Conservation (phyloP, 257 asterid genomes). For the Penstemon eatonii region DNA sequence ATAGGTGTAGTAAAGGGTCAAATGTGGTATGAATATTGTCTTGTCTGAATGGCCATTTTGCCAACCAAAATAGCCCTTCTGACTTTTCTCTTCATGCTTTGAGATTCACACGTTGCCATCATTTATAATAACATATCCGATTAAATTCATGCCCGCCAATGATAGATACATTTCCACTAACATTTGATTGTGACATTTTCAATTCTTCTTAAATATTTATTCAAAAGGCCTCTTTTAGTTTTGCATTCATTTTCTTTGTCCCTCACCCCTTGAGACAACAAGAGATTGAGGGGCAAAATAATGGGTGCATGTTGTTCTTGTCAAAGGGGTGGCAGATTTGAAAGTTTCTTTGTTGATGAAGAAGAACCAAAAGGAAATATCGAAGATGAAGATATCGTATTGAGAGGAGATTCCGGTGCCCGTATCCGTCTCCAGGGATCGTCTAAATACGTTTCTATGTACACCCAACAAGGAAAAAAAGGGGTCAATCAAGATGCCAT, state of each 20-base stretch:
- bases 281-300: conserved; percentile 29
- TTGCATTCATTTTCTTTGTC: conserved; percentile 33
- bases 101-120: conserved; percentile 14
- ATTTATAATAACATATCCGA: conserved; percentile 19
- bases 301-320: conserved; percentile 95
- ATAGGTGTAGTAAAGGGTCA: conserved; percentile 4
- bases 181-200: conserved; percentile 23
- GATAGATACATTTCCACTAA: background rate
- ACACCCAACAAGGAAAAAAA: conserved; percentile 66
- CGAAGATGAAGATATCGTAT: conserved; percentile 37
- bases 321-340: conserved; percentile 54
- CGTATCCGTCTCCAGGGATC: conserved; percentile 59
- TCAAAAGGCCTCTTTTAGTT: background rate
- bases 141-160: conserved; percentile 20
- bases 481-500: conserved; percentile 88
- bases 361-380: conserved; percentile 32
- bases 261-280: conserved; percentile 17
- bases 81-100: conserved; percentile 10
- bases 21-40: conserved; percentile 7
- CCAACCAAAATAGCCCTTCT: conserved; percentile 24
- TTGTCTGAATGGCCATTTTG: conserved; percentile 26
- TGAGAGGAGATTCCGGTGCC: conserved; percentile 64
- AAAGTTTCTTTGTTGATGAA: conserved; percentile 33
- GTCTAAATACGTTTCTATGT: conserved; percentile 63
- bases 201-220: conserved; percentile 5